Evolutionary conservation across 345 rosid genomes (phyloP).

Genomic region (Euphorbia tirucalli): DNA sequence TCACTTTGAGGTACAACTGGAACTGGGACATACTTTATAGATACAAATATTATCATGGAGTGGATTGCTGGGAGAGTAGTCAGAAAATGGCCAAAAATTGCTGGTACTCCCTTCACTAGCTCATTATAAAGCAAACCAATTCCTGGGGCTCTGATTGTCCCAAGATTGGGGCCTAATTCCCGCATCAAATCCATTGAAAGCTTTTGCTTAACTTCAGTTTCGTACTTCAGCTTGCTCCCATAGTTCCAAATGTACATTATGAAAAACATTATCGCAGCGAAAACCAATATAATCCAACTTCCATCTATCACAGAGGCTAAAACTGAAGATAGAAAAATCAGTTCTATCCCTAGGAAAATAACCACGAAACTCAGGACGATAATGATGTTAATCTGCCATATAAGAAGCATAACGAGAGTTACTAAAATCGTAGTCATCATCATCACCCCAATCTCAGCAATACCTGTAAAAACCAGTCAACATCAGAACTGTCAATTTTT

Average conservation of each 20-base stretch:
- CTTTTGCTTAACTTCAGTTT: slow-evolving; percentile 95
- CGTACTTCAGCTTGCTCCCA: slow-evolving; percentile 95
- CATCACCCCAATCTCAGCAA: slow-evolving; percentile 98
- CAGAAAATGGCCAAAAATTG: slow-evolving; percentile 94
- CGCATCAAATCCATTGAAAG: slow-evolving; percentile 90
- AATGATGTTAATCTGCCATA: slow-evolving; percentile 94
- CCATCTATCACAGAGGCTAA: slow-evolving; percentile 77
- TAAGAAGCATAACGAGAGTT: slow-evolving; percentile 95
- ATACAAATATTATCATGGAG: slow-evolving; percentile 94
- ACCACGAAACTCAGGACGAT: slow-evolving; percentile 61
- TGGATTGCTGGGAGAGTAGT: slow-evolving; percentile 97
- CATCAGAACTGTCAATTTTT: slow-evolving; percentile 22
- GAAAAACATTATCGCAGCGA: slow-evolving; percentile 77
- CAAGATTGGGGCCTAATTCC: slow-evolving; percentile 88
- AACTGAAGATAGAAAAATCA: slow-evolving; percentile 84
- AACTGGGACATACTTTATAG: slow-evolving; percentile 94
- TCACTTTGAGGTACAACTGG: slow-evolving; percentile 94
- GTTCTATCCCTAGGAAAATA: slow-evolving; percentile 79
- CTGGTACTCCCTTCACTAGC: slow-evolving; percentile 90
- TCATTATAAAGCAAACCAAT: slow-evolving; percentile 95
- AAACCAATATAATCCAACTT: slow-evolving; percentile 94
- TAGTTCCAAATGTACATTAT: slow-evolving; percentile 95
- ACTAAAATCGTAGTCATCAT: slow-evolving; percentile 94
- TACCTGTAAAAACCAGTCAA: slow-evolving; percentile 50
- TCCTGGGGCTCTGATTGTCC: slow-evolving; percentile 97